Evolutionary conservation across 2,329 filamentous ascomycete genomes (phyloP), one percentile per base, ranked within the genome.

Genomic region (Coniochaeta sp.): DNA sequence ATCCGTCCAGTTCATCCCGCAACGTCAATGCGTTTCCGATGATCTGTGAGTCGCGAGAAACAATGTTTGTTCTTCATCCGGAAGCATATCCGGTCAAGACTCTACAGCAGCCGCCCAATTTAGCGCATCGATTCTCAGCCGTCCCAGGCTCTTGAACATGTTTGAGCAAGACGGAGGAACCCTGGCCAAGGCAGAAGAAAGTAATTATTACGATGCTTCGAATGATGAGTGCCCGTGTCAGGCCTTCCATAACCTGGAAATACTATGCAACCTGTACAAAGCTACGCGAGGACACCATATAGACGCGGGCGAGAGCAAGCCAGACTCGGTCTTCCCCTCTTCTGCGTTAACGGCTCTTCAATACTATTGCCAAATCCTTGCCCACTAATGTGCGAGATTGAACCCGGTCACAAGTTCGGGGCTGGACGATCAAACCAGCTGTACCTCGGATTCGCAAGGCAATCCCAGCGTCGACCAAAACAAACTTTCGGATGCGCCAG

Each of bases 81-180:
- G 38, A 42, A 42, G 38, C 38, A 42, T 42, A 42, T 42, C 38
- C 38, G 38, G 38, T n/a, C n/a, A n/a, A n/a, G n/a, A n/a, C n/a
- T 22, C 22, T 22, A 22, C 38, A 18, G 22, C 38, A 5, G 8
- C 27, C 27, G 27, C 26, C 35, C 35, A 40, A 26, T 12, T 42
- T 14, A 42, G 20, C 13, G 38, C 38, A 42, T 42, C 26, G 20
- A 22, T n/a, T 26, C 38, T 14, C 12, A 24, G 35, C 20, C 18
- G n/a, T 40, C 20, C 24, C 18, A 24, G 12, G 22, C 38, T 12
- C 38, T 24, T 6, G 22, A 14, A 42, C n/a, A 8, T 10, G 22
- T 42, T 22, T 22, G 26, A 42, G 26, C 38, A 42, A 26, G 20
- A 14, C 18, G 18, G 3, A 12, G 38, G 38, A 14, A 6, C 8